A percentile compares a stretch with the other conserved stretches of the same genome.
These are phyloP conservation scores for Claviceps fusiformis DNA, from an alignment of 2,329 filamentous ascomycete genomes.

Conservation along the genomic window DNA sequence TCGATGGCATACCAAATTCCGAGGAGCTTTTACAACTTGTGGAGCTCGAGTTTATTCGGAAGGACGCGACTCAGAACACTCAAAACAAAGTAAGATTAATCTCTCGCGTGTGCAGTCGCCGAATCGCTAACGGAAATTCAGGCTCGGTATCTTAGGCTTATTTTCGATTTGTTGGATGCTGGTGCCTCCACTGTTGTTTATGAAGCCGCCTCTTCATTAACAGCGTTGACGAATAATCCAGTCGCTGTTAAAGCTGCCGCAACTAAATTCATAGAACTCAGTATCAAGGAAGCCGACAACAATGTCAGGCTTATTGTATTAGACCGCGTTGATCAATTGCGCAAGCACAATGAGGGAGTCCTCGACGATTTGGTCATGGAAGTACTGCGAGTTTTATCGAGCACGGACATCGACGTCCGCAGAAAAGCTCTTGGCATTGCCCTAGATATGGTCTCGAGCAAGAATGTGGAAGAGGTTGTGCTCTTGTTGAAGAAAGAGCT, in stretches of 20 bases:
- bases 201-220: constrained; percentile 90
- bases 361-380: constrained; percentile 95
- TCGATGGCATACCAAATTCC: constrained; percentile 86
- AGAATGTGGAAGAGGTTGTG: constrained; percentile 96
- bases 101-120: constrained; percentile 13
- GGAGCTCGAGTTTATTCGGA: constrained; percentile 93
- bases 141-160: constrained; percentile 83
- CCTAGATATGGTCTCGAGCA: constrained; percentile 95
- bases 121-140: constrained; percentile 19
- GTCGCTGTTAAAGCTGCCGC: constrained; percentile 96
- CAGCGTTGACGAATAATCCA: constrained; percentile 85
- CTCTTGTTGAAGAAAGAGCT: constrained; percentile 94
- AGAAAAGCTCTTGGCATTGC: constrained; percentile 82
- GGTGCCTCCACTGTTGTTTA: constrained; percentile 91
- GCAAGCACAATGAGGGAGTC: constrained; percentile 79
- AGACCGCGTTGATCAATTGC: constrained; percentile 78
- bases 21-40: constrained; percentile 89
- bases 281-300: constrained; percentile 96
- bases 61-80: constrained; percentile 87
- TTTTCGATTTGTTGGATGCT: constrained; percentile 92
- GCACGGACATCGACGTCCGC: constrained; percentile 89
- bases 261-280: constrained; percentile 89
- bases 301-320: constrained; percentile 98
- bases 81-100: constrained; percentile 65
- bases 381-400: constrained; percentile 84